A percentile compares a stretch with the other conserved stretches of the same genome.
Conservation (phyloP, 2,329 filamentous ascomycete genomes). For the Cladosporium halotolerans region DNA sequence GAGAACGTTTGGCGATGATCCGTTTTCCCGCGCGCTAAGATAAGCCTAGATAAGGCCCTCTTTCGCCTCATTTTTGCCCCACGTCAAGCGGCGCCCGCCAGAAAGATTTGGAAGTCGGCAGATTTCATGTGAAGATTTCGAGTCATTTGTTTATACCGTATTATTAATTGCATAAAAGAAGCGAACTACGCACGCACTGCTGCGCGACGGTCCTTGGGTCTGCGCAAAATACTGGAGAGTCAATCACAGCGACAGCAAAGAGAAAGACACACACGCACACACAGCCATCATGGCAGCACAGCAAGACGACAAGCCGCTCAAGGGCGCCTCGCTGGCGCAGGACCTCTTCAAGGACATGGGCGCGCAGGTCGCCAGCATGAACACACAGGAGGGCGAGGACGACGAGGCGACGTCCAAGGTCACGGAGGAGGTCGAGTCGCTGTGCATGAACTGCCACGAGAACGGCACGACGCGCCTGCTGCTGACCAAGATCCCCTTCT, state of each 20-base stretch:
- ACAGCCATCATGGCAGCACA: slow-evolving; percentile 5
- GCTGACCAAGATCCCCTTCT: slow-evolving; percentile 89
- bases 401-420: slow-evolving; percentile 42
- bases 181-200: too few relatives aligned
- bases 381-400: slow-evolving; percentile 26
- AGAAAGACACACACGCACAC: background rate
- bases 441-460: slow-evolving; percentile 52
- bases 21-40: background rate
- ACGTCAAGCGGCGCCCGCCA: background rate
- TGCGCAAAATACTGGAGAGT: background rate
- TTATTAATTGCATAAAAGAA: background rate
- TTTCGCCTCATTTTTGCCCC: background rate
- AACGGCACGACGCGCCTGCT: slow-evolving; percentile 74
- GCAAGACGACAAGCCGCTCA: background rate
- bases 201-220: background rate
- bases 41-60: slow-evolving; percentile 3
- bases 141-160: slow-evolving; percentile 5
- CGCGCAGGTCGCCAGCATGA: slow-evolving; percentile 39
- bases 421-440: slow-evolving; percentile 48
- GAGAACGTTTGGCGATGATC: too few relatives aligned
- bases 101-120: slow-evolving; percentile 11
- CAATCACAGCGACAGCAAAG: too few relatives aligned
- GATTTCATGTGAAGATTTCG: slow-evolving; percentile 12
- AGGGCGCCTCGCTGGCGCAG: slow-evolving; percentile 31
- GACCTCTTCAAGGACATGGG: slow-evolving; percentile 50